Evolutionary conservation across 345 rosid species (phyloP), one percentile per base, ranked within the genome.

Genomic region (Populus nigra): DNA sequence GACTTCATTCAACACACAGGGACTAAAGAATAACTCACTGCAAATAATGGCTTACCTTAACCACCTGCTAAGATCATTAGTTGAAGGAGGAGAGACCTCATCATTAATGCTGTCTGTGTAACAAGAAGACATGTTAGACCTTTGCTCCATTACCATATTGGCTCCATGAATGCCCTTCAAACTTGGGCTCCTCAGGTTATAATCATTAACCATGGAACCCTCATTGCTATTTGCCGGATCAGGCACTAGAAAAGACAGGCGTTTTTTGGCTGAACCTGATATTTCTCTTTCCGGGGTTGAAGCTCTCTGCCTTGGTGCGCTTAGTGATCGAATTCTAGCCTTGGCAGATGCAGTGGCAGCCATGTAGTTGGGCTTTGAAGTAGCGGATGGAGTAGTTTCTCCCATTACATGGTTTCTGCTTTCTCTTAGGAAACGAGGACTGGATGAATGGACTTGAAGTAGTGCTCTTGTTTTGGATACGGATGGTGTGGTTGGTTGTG

Each of bases 401-500:
- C 20, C 61, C 13, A 4, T 69, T 22, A 5, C 29, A 16, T 5
- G 31, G 41, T 29, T 66, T 25, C 36, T 49, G 66, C 69, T 29
- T 38, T 50, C 38, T 35, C 73, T 53, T 7, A n/a, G 53, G 55
- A 38, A 68, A 41, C 74, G 43, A 43, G 69, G 65, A 74, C 78
- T 80, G 7, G 74, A 50, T 62, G 81, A 83, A 70, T 83, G 83
- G 27, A 74, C 81, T 61, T 84, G 89, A 7, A 78, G 65, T 25
- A 73, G 72, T 80, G 78, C 8, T 59, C 53, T 84, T 59, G 80
- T 39, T 63, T 68, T 82, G 13, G 82, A 74, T 17, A 84, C 81
- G 0, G 84, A 79, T 59, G 87, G 78, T 1, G 84, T 67, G 65
- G 45, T 2, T 55, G 39, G 50, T 29, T 74, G 59, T 1, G 71